These are phyloP conservation scores for Citeromyces nyonsensis DNA, from an alignment of 805 yeast genomes.

Conservation along the genomic window DNA sequence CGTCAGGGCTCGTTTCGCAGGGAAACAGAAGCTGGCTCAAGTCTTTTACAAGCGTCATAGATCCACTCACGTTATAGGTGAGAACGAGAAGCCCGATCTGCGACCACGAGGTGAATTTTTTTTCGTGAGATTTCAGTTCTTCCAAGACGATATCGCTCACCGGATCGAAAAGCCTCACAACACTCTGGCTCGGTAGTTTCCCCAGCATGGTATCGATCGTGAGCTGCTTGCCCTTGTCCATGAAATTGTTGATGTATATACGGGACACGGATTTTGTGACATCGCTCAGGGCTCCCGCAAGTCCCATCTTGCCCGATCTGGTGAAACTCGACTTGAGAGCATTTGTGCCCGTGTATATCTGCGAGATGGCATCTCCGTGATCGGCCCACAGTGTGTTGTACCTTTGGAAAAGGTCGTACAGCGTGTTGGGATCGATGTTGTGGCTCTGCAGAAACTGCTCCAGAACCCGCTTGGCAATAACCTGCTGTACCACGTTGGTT, in stretches of 20 bases:
- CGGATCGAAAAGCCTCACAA: slow-evolving; percentile 77
- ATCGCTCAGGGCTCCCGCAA: slow-evolving; percentile 95
- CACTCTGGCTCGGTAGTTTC: slow-evolving; percentile 49
- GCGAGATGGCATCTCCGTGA: slow-evolving; percentile 92
- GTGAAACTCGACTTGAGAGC: slow-evolving; percentile 92
- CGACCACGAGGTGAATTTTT: slow-evolving; percentile 43
- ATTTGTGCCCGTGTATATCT: slow-evolving; percentile 94
- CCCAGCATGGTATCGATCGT: slow-evolving; percentile 83
- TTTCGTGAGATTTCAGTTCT: slow-evolving; percentile 31
- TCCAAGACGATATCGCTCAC: slow-evolving; percentile 69
- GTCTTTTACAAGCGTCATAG: slow-evolving; percentile 32
- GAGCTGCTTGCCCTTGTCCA: slow-evolving; percentile 82
- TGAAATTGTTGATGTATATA: slow-evolving; percentile 90
- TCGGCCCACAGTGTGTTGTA: slow-evolving; percentile 95
- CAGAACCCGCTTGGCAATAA: slow-evolving; percentile 59
- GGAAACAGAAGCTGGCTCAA: slow-evolving; percentile 78
- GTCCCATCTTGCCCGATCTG: slow-evolving; percentile 88
- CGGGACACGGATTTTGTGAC: slow-evolving; percentile 92
- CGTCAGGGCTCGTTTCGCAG: slow-evolving; percentile 51
- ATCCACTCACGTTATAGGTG: slow-evolving; percentile 80
- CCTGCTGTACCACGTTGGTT: slow-evolving; percentile 81
- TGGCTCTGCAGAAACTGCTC: slow-evolving; percentile 32
- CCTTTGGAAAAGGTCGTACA: slow-evolving; percentile 44
- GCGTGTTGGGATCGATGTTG: slow-evolving; percentile 15
- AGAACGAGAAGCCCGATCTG: slow-evolving; percentile 61